phyloP scores from a whole-genome alignment of 2,329 filamentous ascomycete species.

The Dactylellina drechsleri region DNA sequence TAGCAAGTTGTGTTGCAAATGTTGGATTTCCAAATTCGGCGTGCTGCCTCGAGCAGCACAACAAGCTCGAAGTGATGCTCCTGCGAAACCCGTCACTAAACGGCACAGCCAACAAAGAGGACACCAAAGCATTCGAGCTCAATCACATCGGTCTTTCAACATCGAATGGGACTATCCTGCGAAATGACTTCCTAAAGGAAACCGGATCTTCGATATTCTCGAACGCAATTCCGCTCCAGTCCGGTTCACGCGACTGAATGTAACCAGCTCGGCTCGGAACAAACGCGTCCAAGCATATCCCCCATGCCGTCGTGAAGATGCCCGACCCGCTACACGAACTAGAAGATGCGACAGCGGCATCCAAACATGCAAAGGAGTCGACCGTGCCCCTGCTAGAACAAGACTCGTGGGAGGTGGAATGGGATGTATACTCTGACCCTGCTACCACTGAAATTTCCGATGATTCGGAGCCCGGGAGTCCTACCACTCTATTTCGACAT shows the following conservation, averaged over 20 bases:
- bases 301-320: constrained; percentile 12
- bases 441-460: constrained; percentile 29
- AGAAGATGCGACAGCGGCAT: constrained; percentile 10
- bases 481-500: constrained; percentile 29
- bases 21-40: no score
- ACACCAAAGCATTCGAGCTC: constrained; percentile 7
- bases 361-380: constrained; percentile 16
- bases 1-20: no score
- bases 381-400: constrained; percentile 13
- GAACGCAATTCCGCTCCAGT: not conserved
- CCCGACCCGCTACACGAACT: constrained; percentile 15
- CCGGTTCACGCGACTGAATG: constrained; percentile 5
- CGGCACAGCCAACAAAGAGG: constrained; percentile 3
- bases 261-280: not conserved
- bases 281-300: constrained; percentile 7
- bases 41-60: no score
- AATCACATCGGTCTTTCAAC: not conserved
- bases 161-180: not conserved
- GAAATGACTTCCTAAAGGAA: not conserved
- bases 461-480: constrained; percentile 30
- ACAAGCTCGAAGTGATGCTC: no score
- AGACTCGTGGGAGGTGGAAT: constrained; percentile 52
- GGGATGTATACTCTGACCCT: constrained; percentile 47
- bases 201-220: not conserved
- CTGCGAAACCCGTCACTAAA: not conserved